These are phyloP conservation scores for Aspergillus carlsbadensis DNA, from an alignment of 495 filamentous ascomycete genomes.

Conservation along the genomic window DNA sequence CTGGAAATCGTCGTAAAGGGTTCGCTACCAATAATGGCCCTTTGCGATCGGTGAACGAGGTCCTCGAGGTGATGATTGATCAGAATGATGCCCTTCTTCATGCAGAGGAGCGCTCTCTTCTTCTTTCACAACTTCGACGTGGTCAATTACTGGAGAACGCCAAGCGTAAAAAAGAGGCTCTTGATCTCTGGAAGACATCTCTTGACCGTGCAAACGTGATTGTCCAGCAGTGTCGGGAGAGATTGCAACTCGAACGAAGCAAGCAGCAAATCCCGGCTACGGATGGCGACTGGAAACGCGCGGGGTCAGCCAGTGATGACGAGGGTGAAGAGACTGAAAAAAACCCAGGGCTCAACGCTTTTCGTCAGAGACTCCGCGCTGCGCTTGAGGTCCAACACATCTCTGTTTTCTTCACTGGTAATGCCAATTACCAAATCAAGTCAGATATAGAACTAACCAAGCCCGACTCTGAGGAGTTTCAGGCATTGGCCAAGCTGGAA, in stretches of 20 bases:
- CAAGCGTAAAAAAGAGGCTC: conserved; percentile 54
- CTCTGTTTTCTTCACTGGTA: conserved; percentile 80
- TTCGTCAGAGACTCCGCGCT: conserved; percentile 62
- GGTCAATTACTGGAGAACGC: conserved; percentile 76
- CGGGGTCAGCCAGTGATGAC: conserved; percentile 28
- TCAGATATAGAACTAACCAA: conserved; percentile 56
- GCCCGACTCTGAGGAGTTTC: conserved; percentile 65
- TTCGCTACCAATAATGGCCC: conserved; percentile 64
- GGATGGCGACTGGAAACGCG: conserved; percentile 10
- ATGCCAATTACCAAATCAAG: conserved; percentile 81
- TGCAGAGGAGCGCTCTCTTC: conserved; percentile 62
- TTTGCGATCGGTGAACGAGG: conserved; percentile 76
- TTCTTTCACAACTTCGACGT: conserved; percentile 59
- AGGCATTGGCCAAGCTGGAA: conserved; percentile 65
- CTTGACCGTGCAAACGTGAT: conserved; percentile 52
- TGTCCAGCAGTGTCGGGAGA: conserved; percentile 63
- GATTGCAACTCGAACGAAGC: conserved; percentile 52
- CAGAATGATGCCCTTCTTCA: conserved; percentile 63
- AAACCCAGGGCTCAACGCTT: conserved; percentile 52
- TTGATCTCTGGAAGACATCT: conserved; percentile 64
- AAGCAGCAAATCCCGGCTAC: conserved; percentile 18
- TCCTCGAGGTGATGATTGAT: conserved; percentile 87
- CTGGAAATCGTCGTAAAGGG: conserved; percentile 62
- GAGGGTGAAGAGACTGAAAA: conserved; percentile 48
- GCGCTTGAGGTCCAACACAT: conserved; percentile 80